Evolutionary conservation across 1,284 basidiomycete genomes (phyloP), one percentile per base, ranked within the genome.

Genomic region (Cryptococcus sp.): DNA sequence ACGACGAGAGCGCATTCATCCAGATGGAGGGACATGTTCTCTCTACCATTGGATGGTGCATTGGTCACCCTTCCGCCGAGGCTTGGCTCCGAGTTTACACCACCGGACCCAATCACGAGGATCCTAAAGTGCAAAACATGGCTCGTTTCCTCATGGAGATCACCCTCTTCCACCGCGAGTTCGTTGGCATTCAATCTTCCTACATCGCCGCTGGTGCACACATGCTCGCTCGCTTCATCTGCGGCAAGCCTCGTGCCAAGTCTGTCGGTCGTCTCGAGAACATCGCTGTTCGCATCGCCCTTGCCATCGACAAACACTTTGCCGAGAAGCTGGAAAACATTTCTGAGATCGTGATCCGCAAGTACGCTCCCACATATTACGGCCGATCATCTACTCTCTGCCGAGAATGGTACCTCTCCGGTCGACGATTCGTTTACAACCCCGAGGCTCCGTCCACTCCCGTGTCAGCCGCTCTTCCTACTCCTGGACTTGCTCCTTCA

Each of bases 91-190:
- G 96, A 54, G 80, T 83, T 41, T 59, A 66, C 60, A 61, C 68
- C 15, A 63, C 64, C 22, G 77, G 79, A 52, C 72, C 73, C 38
- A 82, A 86, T 19, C 83, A 81, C 72, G 95, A 97, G 78, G 91
- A 95, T 57, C 81, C 86, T 58, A 90, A 89, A 77, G 90, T 94
- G 5, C 91, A 95, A 73, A 89, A 95, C 73, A 87, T 97, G 62
- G 92, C 96, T 2, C 88, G 96, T 46, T 99, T 98, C 82, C 80
- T 99, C 70, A 96, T 99, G 91, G 96, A 99, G 80, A 89, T 95
- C 68, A 97, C 94, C 41, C 84, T 99, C 50, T 99, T 97, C 83
- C 90, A 97, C 78, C 88, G 92, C 64, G 93, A 97, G 75, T 99
- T 96, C 78, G 84, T 97, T 77, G 86, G 87, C 67, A 88, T 88